Conservation (phyloP, 2,329 filamentous ascomycete species). For the Niveomyces coronatus region DNA sequence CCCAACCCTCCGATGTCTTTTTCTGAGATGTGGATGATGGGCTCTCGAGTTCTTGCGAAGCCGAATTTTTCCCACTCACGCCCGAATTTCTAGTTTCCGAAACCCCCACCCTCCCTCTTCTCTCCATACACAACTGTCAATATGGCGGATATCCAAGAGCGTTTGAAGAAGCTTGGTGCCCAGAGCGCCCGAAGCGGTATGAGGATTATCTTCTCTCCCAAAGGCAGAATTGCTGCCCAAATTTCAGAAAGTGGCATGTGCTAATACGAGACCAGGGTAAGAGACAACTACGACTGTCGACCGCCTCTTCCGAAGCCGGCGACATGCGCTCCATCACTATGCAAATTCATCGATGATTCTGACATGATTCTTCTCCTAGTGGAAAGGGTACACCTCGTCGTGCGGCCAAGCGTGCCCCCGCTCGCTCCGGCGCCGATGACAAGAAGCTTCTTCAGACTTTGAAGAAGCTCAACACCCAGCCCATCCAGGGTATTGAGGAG, state of each 20-base stretch:
- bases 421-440: constrained; percentile 88
- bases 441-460: constrained; percentile 97
- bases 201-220: constrained; percentile 31
- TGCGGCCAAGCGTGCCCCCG: constrained; percentile 97
- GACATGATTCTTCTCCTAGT: constrained; percentile 32
- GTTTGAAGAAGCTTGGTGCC: constrained; percentile 47
- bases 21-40: too few relatives aligned
- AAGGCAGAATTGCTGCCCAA: constrained; percentile 10
- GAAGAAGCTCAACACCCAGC: constrained; percentile 99
- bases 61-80: constrained; percentile 14
- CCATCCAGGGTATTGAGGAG: constrained; percentile 98
- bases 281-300: constrained; percentile 17
- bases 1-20: too few relatives aligned
- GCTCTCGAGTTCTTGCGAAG: too few relatives aligned
- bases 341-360: constrained; percentile 16
- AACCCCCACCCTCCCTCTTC: constrained; percentile 20
- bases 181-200: constrained; percentile 53
- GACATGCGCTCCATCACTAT: too few relatives aligned
- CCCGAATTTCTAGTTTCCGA: constrained; percentile 17
- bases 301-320: too few relatives aligned
- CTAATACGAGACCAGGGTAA: constrained; percentile 25
- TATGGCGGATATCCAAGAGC: constrained; percentile 49
- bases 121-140: constrained; percentile 22
- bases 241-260: constrained; percentile 10
- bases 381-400: constrained; percentile 97